Conservation (phyloP, 495 filamentous ascomycete species). For the Tuber calosporum region DNA sequence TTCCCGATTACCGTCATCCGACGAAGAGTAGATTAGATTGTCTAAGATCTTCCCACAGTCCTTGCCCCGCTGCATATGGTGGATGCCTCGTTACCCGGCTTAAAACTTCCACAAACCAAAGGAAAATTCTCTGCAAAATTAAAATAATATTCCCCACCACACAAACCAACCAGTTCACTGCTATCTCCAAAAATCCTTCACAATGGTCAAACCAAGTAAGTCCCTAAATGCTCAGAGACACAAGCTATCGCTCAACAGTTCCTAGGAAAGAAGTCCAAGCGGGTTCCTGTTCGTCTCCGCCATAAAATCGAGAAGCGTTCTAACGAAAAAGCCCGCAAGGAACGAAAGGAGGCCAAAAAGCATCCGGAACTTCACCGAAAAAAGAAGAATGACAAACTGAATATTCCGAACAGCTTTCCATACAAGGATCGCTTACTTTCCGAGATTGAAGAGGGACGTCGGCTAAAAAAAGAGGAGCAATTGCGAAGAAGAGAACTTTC, state of each 20-base stretch:
- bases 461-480: conserved; percentile 71
- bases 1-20: background rate
- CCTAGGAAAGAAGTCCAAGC: conserved; percentile 88
- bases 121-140: background rate
- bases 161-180: background rate
- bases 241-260: background rate
- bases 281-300: conserved; percentile 74
- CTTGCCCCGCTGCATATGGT: background rate
- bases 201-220: conserved; percentile 52
- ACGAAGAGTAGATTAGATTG: background rate
- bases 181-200: conserved; percentile 6
- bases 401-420: conserved; percentile 94
- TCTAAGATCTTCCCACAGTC: background rate
- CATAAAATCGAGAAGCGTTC: conserved; percentile 96
- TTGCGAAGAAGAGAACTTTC: conserved; percentile 61
- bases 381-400: conserved; percentile 70
- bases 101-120: background rate
- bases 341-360: conserved; percentile 80
- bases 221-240: conserved; percentile 8
- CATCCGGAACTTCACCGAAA: conserved; percentile 92
- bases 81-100: background rate
- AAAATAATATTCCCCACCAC: background rate
- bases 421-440: conserved; percentile 92
- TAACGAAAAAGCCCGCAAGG: conserved; percentile 81
- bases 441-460: conserved; percentile 83